Evolutionary conservation across 2,329 filamentous ascomycete genomes (phyloP).

Genomic region (Corniculantispora saksenae): DNA sequence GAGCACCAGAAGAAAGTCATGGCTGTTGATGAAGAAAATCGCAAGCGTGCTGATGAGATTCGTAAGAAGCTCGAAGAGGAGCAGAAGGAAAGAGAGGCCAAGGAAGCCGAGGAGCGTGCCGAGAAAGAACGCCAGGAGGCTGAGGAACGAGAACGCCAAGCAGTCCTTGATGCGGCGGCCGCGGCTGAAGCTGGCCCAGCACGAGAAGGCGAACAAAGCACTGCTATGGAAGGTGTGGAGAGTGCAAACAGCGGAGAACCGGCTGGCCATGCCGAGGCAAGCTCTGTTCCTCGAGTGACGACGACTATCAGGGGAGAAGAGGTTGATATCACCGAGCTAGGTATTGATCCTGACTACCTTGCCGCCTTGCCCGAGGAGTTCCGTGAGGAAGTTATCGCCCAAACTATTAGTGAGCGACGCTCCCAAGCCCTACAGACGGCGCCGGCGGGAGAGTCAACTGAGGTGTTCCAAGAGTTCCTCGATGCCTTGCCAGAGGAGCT

Average conservation of each 20-base stretch:
- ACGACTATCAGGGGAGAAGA: constrained; percentile 84
- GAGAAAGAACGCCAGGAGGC: constrained; percentile 68
- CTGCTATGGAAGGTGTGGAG: constrained; percentile 80
- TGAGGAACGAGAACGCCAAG: constrained; percentile 68
- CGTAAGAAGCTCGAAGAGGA: constrained; percentile 64
- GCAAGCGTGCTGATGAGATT: constrained; percentile 56
- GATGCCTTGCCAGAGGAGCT: constrained; percentile 90
- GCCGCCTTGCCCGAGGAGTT: constrained; percentile 97
- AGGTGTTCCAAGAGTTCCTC: constrained; percentile 90
- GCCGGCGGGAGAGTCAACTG: constrained; percentile 71
- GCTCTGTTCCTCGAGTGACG: constrained; percentile 59
- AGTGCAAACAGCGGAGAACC: constrained; percentile 33
- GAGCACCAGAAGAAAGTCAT: constrained; percentile 75
- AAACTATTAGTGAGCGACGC: constrained; percentile 80
- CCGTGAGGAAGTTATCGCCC: constrained; percentile 91
- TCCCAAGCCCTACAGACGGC: constrained; percentile 70
- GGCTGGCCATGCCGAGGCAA: constrained; percentile 27
- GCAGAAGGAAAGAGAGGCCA: constrained; percentile 41
- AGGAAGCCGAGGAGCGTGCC: constrained; percentile 61
- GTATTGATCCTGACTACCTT: constrained; percentile 92
- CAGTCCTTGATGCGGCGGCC: constrained; percentile 56
- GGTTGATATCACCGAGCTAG: constrained; percentile 89
- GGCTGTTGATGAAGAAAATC: constrained; percentile 55
- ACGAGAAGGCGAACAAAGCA: constrained; percentile 26
- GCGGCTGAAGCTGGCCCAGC: constrained; percentile 37